These are phyloP conservation scores for Sugiyamaella sp. DNA, from an alignment of 1,139 yeast species.

Conservation along the genomic window DNA sequence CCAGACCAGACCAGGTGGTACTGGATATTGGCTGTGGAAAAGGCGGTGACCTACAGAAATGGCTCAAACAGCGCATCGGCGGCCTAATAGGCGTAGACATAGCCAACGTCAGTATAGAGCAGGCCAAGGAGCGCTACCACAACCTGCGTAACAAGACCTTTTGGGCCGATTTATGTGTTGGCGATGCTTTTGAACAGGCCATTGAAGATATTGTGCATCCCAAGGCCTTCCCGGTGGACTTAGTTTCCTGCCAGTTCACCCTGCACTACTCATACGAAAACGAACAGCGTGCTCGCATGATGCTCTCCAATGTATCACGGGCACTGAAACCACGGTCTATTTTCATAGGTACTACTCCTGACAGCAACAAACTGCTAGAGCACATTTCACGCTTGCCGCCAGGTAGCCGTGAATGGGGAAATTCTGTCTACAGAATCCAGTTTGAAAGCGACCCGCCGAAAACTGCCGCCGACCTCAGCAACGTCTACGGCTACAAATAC, in stretches of 20 bases:
- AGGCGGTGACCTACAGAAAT: constrained; percentile 94
- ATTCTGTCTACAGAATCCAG: constrained; percentile 75
- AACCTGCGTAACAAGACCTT: constrained; percentile 53
- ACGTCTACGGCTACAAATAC: constrained; percentile 84
- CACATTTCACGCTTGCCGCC: constrained; percentile 46
- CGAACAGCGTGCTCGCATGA: constrained; percentile 73
- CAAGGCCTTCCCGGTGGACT: constrained; percentile 79
- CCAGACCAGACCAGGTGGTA: constrained; percentile 55
- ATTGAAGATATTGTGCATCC: constrained; percentile 73
- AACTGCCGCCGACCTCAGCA: constrained; percentile 63
- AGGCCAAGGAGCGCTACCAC: constrained; percentile 76
- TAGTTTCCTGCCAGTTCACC: constrained; percentile 88
- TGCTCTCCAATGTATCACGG: constrained; percentile 74
- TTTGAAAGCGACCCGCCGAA: constrained; percentile 76
- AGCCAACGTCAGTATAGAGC: constrained; percentile 83
- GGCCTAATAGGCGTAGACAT: constrained; percentile 91
- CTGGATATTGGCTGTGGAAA: constrained; percentile 96
- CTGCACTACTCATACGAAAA: constrained; percentile 92
- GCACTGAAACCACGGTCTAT: constrained; percentile 80
- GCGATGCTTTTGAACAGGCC: constrained; percentile 80
- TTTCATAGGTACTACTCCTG: constrained; percentile 93
- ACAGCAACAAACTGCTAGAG: constrained; percentile 77
- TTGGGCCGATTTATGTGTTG: constrained; percentile 82
- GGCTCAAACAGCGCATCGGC: constrained; percentile 71
- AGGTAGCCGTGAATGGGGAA: constrained; percentile 68